Evolutionary conservation across 2,329 filamentous ascomycete species (phyloP).

Genomic region (Pezicula radicicola): DNA sequence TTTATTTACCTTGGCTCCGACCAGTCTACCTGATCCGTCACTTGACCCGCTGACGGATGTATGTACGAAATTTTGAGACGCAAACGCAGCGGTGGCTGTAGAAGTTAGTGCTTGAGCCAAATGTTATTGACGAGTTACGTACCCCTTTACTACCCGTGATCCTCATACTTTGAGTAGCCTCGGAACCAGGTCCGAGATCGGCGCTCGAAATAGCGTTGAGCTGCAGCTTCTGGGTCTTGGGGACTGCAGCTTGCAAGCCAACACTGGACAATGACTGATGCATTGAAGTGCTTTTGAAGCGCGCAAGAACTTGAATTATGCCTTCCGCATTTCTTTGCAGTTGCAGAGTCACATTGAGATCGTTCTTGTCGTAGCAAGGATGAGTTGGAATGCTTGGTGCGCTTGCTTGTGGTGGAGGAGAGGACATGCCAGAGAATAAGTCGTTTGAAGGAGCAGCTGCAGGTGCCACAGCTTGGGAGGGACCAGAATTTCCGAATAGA

Average conservation of each 20-base stretch:
- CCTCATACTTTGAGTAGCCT: conserved; percentile 89
- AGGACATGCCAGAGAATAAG: conserved; percentile 46
- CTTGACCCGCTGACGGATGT: conserved; percentile 64
- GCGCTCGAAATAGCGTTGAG: conserved; percentile 83
- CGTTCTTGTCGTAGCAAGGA: conserved; percentile 83
- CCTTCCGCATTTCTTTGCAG: conserved; percentile 80
- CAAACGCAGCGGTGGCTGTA: conserved; percentile 73
- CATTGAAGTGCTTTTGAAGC: conserved; percentile 75
- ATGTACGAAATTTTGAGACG: conserved; percentile 81
- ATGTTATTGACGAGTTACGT: conserved; percentile 44
- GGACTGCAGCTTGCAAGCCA: conserved; percentile 89
- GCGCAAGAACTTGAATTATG: conserved; percentile 76
- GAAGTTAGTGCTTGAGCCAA: conserved; percentile 9
- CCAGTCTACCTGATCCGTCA: conserved; percentile 97
- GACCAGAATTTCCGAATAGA: conserved; percentile 62
- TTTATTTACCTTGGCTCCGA: conserved; percentile 59
- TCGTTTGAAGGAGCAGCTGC: conserved; percentile 42
- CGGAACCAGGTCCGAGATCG: conserved; percentile 72
- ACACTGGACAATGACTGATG: conserved; percentile 68
- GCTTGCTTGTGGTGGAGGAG: conserved; percentile 46
- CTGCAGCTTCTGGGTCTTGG: conserved; percentile 93
- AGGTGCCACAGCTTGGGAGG: conserved; percentile 40
- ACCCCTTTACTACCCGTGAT: conserved; percentile 83
- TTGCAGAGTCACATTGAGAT: conserved; percentile 75
- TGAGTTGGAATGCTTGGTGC: conserved; percentile 51